Evolutionary conservation across 306 rosid species (phyloP), one percentile per base, ranked within the genome.

Genomic region (Vigna hirtella): DNA sequence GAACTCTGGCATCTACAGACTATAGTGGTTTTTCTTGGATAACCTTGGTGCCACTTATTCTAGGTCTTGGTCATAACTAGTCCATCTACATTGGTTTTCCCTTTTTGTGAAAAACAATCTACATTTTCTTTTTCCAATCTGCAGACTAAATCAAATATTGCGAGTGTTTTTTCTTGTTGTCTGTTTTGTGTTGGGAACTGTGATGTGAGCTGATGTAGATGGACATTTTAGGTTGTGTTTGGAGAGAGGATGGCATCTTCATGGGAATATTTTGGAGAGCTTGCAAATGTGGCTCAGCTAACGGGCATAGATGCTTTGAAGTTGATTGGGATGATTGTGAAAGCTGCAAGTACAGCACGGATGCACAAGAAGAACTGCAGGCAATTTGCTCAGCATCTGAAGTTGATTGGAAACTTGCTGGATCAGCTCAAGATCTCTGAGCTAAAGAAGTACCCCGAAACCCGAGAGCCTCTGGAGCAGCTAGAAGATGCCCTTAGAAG

Each of bases 361-460:
- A 91, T 91, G 99, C 99, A 93, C 90, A 93, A 91, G 86, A 96
- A 86, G 83, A 96, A 96, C 12, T 96, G 99, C 88, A 86, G 93
- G 83, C 99, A 96, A 18, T 93, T 96, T 62, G 97, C 99, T 1
- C 88, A 74, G 89, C 99, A 96, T 79, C 77, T 96, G 78, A 96
- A 91, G 91, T 74, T 96, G 87, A 93, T 96, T 9, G 98, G 99
- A 57, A 96, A 93, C 74, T 86, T 96, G 80, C 70, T 96, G 66
- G 99, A 96, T 77, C 99, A 93, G 84, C 97, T 96, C 17, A 96
- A 91, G 93, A 90, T 93, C 89, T 88, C 99, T 3, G 98, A 93
- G 87, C 98, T 96, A 13, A 96, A 88, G 81, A 90, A 78, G 89
- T 91, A 93, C 71, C 93, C 97, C 0, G 99, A 91, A 82, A 93